Percentiles rank a stretch among this genome's conserved stretches.
Evolutionary conservation across 2,329 filamentous ascomycete genomes (phyloP).

Genomic region (Raffaelea ambrosiae): DNA sequence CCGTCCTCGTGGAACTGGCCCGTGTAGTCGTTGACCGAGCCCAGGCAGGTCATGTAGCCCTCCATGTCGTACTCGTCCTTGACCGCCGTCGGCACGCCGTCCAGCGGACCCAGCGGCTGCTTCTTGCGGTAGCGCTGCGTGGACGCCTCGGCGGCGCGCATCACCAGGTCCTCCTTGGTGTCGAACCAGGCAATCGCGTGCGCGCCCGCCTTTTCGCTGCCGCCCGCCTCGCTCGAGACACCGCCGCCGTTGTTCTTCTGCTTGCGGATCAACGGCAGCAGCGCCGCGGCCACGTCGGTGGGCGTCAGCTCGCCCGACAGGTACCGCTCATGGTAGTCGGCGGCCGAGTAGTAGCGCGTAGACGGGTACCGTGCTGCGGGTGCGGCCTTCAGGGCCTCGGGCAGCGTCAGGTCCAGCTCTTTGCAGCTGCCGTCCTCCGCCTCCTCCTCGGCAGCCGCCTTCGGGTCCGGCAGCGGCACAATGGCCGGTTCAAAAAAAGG

Average conservation of each 20-base stretch:
- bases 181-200: slow-evolving; percentile 37
- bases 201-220: slow-evolving; percentile 17
- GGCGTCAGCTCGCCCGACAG: slow-evolving; percentile 36
- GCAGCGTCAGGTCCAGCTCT: slow-evolving; percentile 9
- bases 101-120: slow-evolving; percentile 52
- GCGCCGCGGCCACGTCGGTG: slow-evolving; percentile 31
- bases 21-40: slow-evolving; percentile 53
- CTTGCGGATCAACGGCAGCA: slow-evolving; percentile 35
- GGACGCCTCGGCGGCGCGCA: slow-evolving; percentile 34
- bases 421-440: slow-evolving; percentile 13
- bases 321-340: slow-evolving; percentile 35
- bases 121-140: slow-evolving; percentile 41
- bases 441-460: slow-evolving; percentile 29
- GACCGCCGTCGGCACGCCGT: slow-evolving; percentile 65
- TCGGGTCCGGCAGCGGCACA: slow-evolving; percentile 26
- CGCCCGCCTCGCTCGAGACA: background rate
- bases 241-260: no score
- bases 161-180: slow-evolving; percentile 29
- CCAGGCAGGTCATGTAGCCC: slow-evolving; percentile 62
- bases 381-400: slow-evolving; percentile 2
- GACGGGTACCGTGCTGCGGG: slow-evolving; percentile 22
- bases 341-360: slow-evolving; percentile 34
- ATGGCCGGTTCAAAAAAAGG: slow-evolving; percentile 38
- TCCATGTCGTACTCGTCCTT: slow-evolving; percentile 71
- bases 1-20: slow-evolving; percentile 28